Conservation (phyloP, 2,329 filamentous ascomycete species). For the Dactylellina drechsleri region DNA sequence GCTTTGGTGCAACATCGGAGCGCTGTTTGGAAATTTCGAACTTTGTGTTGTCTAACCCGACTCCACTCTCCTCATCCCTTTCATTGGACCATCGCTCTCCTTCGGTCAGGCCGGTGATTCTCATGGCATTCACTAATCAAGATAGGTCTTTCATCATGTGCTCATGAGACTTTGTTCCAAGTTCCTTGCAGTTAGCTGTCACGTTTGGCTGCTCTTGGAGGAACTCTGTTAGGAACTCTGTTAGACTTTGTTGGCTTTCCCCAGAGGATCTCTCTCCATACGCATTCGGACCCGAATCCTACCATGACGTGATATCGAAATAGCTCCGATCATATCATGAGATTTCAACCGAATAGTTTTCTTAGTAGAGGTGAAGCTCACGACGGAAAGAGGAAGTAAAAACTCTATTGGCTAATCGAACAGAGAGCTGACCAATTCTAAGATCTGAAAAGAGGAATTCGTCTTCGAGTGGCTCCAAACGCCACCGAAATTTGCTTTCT, state of each 20-base stretch:
- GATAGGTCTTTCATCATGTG: constrained; percentile 28
- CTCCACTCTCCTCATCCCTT: background rate
- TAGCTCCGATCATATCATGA: background rate
- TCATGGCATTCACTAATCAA: constrained; percentile 18
- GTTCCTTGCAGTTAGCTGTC: constrained; percentile 28
- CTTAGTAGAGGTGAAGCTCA: constrained; percentile 17
- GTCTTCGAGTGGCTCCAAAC: constrained; percentile 28
- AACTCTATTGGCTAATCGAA: too few species aligned
- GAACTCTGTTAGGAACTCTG: constrained; percentile 53
- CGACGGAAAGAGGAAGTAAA: too few species aligned
- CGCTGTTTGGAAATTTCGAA: background rate
- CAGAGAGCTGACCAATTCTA: background rate
- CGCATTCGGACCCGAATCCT: constrained; percentile 8
- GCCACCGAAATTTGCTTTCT: constrained; percentile 24
- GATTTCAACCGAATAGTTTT: background rate
- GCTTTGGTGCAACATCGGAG: constrained; percentile 18
- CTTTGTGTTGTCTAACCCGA: constrained; percentile 15
- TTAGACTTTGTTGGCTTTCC: constrained; percentile 21
- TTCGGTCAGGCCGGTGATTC: constrained; percentile 26
- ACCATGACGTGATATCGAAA: constrained; percentile 22
- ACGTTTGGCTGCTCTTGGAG: constrained; percentile 15
- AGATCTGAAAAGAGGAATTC: constrained; percentile 18
- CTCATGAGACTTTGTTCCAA: constrained; percentile 17
- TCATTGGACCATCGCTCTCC: background rate
- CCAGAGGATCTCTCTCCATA: background rate